Percentiles rank a stretch among this genome's conserved stretches.
Conservation (phyloP, 2,329 filamentous ascomycete species). For the Chalaropsis thielavioides region DNA sequence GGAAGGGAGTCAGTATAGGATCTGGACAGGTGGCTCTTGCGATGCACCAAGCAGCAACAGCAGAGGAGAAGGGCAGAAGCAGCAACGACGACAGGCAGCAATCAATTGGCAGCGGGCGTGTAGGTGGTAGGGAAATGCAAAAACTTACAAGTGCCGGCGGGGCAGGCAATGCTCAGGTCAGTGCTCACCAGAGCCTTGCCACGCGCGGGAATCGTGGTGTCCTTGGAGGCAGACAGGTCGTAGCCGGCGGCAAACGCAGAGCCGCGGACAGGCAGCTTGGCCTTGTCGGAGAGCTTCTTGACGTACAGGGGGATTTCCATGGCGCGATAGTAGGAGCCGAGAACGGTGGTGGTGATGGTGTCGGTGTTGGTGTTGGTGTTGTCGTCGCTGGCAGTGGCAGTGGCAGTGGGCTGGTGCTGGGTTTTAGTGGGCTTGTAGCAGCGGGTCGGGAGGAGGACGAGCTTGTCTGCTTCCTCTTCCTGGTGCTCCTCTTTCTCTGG, state of each 20-base stretch:
- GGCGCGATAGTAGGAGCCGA: not conserved
- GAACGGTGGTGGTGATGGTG: not conserved
- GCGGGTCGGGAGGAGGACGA: not conserved
- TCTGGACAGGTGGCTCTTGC: not conserved
- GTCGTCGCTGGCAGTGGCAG: not conserved
- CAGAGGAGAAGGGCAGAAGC: not conserved
- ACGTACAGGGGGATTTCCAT: constrained; percentile 48
- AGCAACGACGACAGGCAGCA: too few species aligned
- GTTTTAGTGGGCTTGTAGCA: not conserved
- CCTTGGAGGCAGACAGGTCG: constrained; percentile 71
- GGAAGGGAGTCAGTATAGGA: not conserved
- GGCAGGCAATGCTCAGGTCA: constrained; percentile 80
- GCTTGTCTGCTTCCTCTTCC: not conserved
- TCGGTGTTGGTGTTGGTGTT: not conserved
- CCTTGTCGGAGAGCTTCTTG: constrained; percentile 72
- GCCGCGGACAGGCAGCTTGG: constrained; percentile 72
- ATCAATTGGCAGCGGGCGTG: too few species aligned
- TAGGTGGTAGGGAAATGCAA: not conserved
- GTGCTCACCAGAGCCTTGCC: constrained; percentile 82
- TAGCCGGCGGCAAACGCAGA: constrained; percentile 86
- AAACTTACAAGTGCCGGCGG: constrained; percentile 68
- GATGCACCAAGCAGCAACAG: not conserved
- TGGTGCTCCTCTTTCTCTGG: not conserved
- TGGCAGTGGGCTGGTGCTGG: not conserved
- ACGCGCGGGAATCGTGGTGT: constrained; percentile 60